Percentiles rank a stretch among this genome's conserved stretches.
Evolutionary conservation across 2,329 filamentous ascomycete species (phyloP).

Genomic region (Gremmenia infestans): DNA sequence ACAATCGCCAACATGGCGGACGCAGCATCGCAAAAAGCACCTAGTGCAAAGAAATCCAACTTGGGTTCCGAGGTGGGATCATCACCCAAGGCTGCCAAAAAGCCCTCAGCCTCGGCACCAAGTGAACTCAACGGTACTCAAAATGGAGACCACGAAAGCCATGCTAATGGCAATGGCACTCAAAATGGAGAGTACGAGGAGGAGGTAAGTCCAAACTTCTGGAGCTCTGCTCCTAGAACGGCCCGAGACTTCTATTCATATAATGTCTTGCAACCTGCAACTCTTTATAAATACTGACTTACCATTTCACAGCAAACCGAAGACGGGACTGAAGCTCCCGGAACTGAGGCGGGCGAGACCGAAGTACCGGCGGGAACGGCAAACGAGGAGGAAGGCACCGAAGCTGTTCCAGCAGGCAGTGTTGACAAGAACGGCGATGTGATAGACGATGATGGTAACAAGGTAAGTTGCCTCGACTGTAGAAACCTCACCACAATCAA

Average conservation of each 20-base stretch:
- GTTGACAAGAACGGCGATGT: constrained; percentile 49
- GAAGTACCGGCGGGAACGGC: not conserved
- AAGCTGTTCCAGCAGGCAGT: constrained; percentile 18
- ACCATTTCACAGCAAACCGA: constrained; percentile 6
- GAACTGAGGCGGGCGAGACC: constrained; percentile 5
- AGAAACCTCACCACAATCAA: too few species aligned
- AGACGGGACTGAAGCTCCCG: constrained; percentile 10
- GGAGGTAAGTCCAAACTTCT: not conserved
- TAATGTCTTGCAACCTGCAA: not conserved
- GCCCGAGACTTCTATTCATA: not conserved
- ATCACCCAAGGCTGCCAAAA: constrained; percentile 1
- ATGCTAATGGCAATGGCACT: not conserved
- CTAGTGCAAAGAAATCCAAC: constrained; percentile 13
- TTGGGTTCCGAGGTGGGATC: constrained; percentile 2
- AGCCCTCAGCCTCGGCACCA: constrained; percentile 1
- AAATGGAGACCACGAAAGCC: not conserved
- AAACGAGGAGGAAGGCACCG: constrained; percentile 6
- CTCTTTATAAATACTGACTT: not conserved
- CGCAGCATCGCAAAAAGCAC: constrained; percentile 9
- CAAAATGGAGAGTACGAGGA: not conserved
- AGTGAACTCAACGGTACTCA: not conserved
- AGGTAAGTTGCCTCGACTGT: too few species aligned
- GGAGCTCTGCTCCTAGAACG: not conserved
- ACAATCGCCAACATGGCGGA: constrained; percentile 20
- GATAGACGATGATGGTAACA: constrained; percentile 45